Percentiles rank a stretch among this genome's conserved stretches.
Evolutionary conservation across 371 early-diverging fungal genomes (phyloP).

Genomic region (Syncephalastrum racemosum): DNA sequence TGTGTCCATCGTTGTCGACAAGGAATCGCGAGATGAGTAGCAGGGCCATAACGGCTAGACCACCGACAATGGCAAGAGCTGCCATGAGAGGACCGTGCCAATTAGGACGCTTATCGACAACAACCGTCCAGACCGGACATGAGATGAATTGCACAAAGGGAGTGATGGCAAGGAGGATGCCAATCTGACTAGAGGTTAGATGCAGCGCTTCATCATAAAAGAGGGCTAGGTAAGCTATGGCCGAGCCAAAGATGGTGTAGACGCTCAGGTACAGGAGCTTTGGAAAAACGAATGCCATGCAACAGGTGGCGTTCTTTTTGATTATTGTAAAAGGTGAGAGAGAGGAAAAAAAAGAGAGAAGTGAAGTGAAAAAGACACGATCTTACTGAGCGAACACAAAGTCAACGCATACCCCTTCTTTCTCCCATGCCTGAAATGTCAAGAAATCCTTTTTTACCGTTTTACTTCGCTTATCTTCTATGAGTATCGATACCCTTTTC

Average conservation of each 20-base stretch:
- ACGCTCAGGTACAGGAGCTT: constrained; percentile 37
- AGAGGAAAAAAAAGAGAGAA: no score
- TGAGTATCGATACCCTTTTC: no score
- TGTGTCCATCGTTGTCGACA: constrained; percentile 1
- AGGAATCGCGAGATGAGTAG: constrained; percentile 20
- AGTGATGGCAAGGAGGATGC: constrained; percentile 39
- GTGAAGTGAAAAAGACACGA: not conserved
- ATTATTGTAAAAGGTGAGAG: not conserved
- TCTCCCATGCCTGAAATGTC: no score
- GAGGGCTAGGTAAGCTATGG: constrained; percentile 37
- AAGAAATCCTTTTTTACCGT: no score
- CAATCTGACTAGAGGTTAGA: constrained; percentile 38
- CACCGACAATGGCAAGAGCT: constrained; percentile 32
- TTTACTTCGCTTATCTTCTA: no score
- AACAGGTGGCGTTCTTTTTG: constrained; percentile 2
- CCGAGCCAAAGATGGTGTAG: constrained; percentile 38
- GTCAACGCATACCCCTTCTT: no score
- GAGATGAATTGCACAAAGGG: constrained; percentile 40
- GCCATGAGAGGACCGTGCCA: constrained; percentile 41
- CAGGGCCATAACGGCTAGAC: constrained; percentile 25
- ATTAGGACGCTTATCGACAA: constrained; percentile 33
- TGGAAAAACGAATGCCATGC: constrained; percentile 21
- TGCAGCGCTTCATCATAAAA: constrained; percentile 36
- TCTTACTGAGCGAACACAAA: no score
- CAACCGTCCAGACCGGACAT: constrained; percentile 43